Evolutionary conservation across 2,329 filamentous ascomycete genomes (phyloP).

Genomic region (Emydomyces testavorans): DNA sequence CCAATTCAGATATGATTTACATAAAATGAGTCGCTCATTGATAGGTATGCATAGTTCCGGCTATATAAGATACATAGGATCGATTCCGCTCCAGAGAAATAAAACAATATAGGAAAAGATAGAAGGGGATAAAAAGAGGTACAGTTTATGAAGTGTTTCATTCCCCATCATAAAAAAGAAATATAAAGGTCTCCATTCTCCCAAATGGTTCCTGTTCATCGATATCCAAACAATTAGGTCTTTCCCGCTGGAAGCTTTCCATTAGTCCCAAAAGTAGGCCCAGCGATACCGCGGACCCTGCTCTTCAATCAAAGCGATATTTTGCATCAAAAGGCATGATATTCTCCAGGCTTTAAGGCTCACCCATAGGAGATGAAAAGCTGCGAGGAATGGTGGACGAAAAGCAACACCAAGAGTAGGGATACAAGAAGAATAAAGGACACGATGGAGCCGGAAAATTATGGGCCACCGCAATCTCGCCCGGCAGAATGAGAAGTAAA

Average conservation of each 20-base stretch:
- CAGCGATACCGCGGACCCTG: neutral
- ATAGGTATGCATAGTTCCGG: constrained; percentile 12
- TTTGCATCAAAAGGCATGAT: neutral
- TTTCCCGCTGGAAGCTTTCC: neutral
- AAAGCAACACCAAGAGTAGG: neutral
- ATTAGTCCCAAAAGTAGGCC: neutral
- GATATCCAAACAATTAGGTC: constrained; percentile 2
- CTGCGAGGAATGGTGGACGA: neutral
- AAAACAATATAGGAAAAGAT: neutral
- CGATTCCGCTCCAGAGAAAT: constrained; percentile 8
- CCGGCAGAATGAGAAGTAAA: constrained; percentile 2
- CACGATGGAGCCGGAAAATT: neutral
- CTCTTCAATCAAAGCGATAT: neutral
- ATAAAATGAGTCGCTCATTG: constrained; percentile 6
- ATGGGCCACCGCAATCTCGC: neutral
- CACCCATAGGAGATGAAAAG: neutral
- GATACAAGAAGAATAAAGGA: neutral
- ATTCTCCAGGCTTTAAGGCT: neutral
- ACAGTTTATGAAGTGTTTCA: constrained; percentile 7
- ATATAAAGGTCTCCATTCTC: neutral
- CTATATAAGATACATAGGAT: constrained; percentile 8
- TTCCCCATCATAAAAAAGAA: constrained; percentile 6
- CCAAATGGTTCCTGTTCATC: constrained; percentile 1
- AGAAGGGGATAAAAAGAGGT: constrained; percentile 1
- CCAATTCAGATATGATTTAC: neutral